Evolutionary conservation across 352 stramenopile genomes (phyloP).

Genomic region (Pythium rhizo-oryzae): DNA sequence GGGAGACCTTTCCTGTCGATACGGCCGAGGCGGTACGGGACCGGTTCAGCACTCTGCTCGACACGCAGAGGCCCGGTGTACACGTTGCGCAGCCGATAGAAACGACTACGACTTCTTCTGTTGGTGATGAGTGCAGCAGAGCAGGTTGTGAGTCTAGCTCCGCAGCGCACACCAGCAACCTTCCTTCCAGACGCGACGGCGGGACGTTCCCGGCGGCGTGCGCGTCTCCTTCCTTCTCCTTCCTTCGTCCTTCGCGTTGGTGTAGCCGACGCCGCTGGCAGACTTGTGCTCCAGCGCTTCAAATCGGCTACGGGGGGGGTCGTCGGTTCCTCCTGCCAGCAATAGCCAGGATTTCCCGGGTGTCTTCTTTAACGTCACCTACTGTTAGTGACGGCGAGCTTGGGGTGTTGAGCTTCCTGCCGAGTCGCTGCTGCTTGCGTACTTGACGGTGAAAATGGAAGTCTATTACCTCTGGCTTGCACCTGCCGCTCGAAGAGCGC

Average conservation of each 20-base stretch:
- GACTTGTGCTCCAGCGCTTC: no score
- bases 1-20: neutral
- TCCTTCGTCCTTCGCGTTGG: no score
- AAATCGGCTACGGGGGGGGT: no score
- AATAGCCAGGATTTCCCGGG: conserved; percentile 6
- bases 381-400: conserved; percentile 17
- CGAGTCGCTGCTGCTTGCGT: conserved; percentile 1
- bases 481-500: neutral
- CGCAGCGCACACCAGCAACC: no score
- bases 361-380: conserved; percentile 18
- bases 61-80: conserved; percentile 4
- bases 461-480: neutral
- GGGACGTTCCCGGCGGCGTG: neutral
- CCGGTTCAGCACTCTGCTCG: neutral
- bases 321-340: conserved; percentile 15
- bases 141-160: no score
- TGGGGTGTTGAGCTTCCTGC: conserved; percentile 10
- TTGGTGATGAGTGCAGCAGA: no score
- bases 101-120: conserved; percentile 1
- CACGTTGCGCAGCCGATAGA: conserved; percentile 6
- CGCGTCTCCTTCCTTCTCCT: neutral
- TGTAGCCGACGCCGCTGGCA: no score
- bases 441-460: conserved; percentile 15
- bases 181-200: neutral
- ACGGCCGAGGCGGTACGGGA: neutral